Evolutionary conservation across 352 stramenopile species (phyloP).

Genomic region (Globisporangium spinosum): DNA sequence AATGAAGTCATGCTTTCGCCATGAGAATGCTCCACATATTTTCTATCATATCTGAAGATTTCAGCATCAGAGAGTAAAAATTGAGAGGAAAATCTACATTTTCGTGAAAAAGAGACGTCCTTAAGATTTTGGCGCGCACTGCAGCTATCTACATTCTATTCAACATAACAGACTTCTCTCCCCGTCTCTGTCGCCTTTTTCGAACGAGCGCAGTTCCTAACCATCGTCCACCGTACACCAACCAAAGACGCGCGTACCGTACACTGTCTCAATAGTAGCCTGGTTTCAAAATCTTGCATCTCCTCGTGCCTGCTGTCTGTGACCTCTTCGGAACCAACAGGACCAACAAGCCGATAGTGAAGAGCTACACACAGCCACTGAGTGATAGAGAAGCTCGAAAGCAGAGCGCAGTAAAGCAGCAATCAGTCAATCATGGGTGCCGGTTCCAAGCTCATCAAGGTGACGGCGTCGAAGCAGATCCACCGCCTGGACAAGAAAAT

Average conservation of each 20-base stretch:
- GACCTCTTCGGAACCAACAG: constrained; percentile 8
- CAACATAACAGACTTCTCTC: not conserved
- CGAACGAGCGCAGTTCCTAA: constrained; percentile 8
- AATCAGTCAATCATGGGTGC: constrained; percentile 41
- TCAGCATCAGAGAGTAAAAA: no score
- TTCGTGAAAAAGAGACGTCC: not conserved
- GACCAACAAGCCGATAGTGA: constrained; percentile 7
- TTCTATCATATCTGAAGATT: no score
- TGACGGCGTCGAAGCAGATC: constrained; percentile 64
- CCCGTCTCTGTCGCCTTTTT: not conserved
- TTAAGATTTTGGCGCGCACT: no score
- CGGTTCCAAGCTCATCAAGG: constrained; percentile 64
- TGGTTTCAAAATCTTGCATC: not conserved
- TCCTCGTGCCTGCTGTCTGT: constrained; percentile 7
- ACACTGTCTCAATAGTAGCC: not conserved
- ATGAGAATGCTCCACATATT: no score
- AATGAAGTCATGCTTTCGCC: no score
- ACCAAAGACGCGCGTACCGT: constrained; percentile 26
- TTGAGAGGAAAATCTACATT: no score
- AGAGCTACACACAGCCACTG: constrained; percentile 4
- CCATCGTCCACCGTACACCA: constrained; percentile 32
- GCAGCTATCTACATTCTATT: not conserved
- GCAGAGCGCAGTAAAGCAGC: constrained; percentile 11
- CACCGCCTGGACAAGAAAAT: constrained; percentile 66
- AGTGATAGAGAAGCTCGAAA: not conserved